phyloP scores from a whole-genome alignment of 768 basidiomycete genomes.

The Lactarius indigo region DNA sequence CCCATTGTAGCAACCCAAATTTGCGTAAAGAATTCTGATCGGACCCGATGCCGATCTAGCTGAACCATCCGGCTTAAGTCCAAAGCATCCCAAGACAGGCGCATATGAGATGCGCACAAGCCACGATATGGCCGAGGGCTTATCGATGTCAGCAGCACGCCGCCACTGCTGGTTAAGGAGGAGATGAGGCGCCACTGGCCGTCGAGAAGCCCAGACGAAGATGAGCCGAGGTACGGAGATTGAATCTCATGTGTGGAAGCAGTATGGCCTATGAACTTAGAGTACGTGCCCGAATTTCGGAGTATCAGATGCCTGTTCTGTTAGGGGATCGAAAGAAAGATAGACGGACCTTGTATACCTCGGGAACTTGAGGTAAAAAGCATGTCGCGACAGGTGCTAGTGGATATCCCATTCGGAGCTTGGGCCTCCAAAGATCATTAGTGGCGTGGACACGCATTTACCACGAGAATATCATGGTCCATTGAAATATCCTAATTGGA shows the following conservation, averaged over 20 bases:
- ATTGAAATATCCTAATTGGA: not conserved
- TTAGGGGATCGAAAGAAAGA: not conserved
- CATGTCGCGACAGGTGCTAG: not conserved
- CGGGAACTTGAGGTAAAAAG: not conserved
- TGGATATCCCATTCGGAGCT: not conserved
- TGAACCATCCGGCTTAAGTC: not conserved
- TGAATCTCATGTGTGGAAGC: not conserved
- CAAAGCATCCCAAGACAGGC: not conserved
- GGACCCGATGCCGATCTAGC: not conserved
- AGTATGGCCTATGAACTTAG: not conserved
- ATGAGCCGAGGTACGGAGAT: not conserved
- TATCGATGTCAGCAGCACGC: not conserved
- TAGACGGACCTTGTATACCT: not conserved
- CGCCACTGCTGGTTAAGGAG: not conserved
- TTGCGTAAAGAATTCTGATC: not conserved
- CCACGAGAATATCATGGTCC: not conserved
- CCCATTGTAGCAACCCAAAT: not conserved
- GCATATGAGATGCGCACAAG: not conserved
- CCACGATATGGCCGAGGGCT: not conserved
- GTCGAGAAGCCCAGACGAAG: not conserved
- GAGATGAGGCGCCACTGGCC: not conserved
- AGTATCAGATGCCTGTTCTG: not conserved
- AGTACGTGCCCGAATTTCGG: not conserved
- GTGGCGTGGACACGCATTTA: not conserved
- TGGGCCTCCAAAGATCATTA: not conserved